Evolutionary conservation across 2,329 filamentous ascomycete species (phyloP).

Genomic region (Xylariaceae sp.): DNA sequence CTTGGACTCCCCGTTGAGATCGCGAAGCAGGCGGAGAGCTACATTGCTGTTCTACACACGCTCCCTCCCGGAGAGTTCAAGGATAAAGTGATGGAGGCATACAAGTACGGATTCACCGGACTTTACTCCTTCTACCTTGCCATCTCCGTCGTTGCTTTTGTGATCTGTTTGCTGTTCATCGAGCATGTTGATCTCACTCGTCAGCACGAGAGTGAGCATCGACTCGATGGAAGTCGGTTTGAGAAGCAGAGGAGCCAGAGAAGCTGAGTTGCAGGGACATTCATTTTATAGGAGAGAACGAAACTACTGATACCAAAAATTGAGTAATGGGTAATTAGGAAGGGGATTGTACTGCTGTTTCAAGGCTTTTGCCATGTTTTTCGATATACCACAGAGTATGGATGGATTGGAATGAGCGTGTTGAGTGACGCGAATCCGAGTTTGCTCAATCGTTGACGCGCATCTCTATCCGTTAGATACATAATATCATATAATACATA

Average conservation of each 20-base stretch:
- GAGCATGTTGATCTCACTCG: slow-evolving; percentile 24
- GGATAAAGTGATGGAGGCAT: slow-evolving; percentile 20
- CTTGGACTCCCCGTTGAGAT: slow-evolving; percentile 31
- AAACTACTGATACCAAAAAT: neutral
- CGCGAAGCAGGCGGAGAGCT: slow-evolving; percentile 26
- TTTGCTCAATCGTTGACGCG: no score
- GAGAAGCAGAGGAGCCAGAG: slow-evolving; percentile 7
- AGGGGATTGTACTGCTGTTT: neutral
- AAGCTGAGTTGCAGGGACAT: neutral
- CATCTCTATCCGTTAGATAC: neutral
- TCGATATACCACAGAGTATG: no score
- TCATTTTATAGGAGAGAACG: no score
- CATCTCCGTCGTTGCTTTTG: slow-evolving; percentile 20
- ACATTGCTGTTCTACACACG: slow-evolving; percentile 20
- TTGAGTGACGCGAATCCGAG: no score
- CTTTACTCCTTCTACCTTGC: slow-evolving; percentile 22
- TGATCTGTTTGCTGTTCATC: slow-evolving; percentile 21
- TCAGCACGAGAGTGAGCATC: slow-evolving; percentile 22
- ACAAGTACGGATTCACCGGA: slow-evolving; percentile 24
- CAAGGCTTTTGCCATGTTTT: no score
- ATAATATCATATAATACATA: neutral
- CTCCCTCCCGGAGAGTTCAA: slow-evolving; percentile 15
- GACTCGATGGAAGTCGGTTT: slow-evolving; percentile 18
- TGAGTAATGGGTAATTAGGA: neutral
- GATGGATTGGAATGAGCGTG: no score